These are phyloP conservation scores for Colletotrichum eleusines DNA, from an alignment of 2,329 filamentous ascomycete species.

Conservation along the genomic window DNA sequence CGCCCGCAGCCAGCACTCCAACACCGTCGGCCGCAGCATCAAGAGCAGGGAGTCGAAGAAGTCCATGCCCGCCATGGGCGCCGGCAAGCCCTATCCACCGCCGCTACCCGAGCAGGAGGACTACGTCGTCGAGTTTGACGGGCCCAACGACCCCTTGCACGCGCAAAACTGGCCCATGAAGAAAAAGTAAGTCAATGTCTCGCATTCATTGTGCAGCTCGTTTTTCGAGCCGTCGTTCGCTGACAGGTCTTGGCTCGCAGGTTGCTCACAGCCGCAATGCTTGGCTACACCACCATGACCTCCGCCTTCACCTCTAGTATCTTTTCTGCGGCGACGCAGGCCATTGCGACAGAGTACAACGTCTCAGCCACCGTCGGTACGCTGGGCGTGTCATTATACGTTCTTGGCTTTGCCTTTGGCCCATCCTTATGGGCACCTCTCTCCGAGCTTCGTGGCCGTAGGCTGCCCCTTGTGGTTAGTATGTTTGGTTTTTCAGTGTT, in stretches of 20 bases:
- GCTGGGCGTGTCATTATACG: slow-evolving; percentile 76
- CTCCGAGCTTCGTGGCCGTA: slow-evolving; percentile 77
- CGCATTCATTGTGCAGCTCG: slow-evolving; percentile 19
- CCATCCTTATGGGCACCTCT: slow-evolving; percentile 80
- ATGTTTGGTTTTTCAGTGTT: slow-evolving; percentile 80
- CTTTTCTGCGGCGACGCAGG: slow-evolving; percentile 74
- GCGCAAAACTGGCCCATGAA: slow-evolving; percentile 87
- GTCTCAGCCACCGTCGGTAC: slow-evolving; percentile 73
- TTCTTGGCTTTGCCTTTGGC: slow-evolving; percentile 79
- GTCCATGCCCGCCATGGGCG: slow-evolving; percentile 77
- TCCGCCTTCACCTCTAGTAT: slow-evolving; percentile 81
- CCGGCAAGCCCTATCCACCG: slow-evolving; percentile 80
- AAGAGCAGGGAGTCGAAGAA: slow-evolving; percentile 64
- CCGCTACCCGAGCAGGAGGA: slow-evolving; percentile 76
- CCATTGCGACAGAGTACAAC: slow-evolving; percentile 68
- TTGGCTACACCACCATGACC: slow-evolving; percentile 80
- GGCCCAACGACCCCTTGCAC: slow-evolving; percentile 84
- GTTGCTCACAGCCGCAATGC: slow-evolving; percentile 72
- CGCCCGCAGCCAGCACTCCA: slow-evolving; percentile 75
- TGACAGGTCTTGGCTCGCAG: slow-evolving; percentile 49
- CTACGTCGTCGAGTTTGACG: slow-evolving; percentile 88
- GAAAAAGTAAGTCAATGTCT: slow-evolving; percentile 73
- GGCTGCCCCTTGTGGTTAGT: slow-evolving; percentile 69
- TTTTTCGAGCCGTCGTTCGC: neutral
- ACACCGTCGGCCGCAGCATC: slow-evolving; percentile 73